Percentiles rank a stretch among this genome's conserved stretches.
Conservation (phyloP, 345 rosid genomes). For the Pistacia integerrima region DNA sequence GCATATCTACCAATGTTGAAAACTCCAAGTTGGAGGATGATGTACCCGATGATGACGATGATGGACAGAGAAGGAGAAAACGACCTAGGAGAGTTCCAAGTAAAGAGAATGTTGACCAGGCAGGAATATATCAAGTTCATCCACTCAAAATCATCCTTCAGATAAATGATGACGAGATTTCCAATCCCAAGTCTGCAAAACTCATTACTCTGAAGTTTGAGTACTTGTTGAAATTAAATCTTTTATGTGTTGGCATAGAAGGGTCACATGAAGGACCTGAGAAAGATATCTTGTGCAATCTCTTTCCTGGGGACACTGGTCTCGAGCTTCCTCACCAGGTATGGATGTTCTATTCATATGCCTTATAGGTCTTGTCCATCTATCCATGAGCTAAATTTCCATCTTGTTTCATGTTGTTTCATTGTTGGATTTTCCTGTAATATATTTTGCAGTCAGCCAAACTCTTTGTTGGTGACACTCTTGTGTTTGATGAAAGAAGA, state of each 20-base stretch:
- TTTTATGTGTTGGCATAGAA: conserved; percentile 72
- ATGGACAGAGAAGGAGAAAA: conserved; percentile 77
- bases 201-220: conserved; percentile 72
- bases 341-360: conserved; percentile 11
- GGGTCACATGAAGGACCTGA: conserved; percentile 59
- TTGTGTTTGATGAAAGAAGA: conserved; percentile 59
- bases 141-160: conserved; percentile 74
- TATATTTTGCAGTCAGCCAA: conserved; percentile 71
- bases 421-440: conserved; percentile 7
- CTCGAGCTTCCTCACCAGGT: conserved; percentile 94
- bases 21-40: conserved; percentile 70
- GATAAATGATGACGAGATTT: conserved; percentile 58
- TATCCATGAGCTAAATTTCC: background rate
- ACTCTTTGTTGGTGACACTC: conserved; percentile 58
- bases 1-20: conserved; percentile 53
- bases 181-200: conserved; percentile 57
- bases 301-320: conserved; percentile 83
- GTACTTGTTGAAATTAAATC: conserved; percentile 75
- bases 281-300: conserved; percentile 58
- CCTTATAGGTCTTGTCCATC: background rate
- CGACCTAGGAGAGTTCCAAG: conserved; percentile 64
- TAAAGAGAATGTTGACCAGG: conserved; percentile 60
- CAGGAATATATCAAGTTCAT: conserved; percentile 61
- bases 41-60: conserved; percentile 79
- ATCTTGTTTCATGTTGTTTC: background rate